Evolutionary conservation across 106 monocot genomes (phyloP), one percentile per base, ranked within the genome.

Genomic region (Dactylorhiza incarnata): DNA sequence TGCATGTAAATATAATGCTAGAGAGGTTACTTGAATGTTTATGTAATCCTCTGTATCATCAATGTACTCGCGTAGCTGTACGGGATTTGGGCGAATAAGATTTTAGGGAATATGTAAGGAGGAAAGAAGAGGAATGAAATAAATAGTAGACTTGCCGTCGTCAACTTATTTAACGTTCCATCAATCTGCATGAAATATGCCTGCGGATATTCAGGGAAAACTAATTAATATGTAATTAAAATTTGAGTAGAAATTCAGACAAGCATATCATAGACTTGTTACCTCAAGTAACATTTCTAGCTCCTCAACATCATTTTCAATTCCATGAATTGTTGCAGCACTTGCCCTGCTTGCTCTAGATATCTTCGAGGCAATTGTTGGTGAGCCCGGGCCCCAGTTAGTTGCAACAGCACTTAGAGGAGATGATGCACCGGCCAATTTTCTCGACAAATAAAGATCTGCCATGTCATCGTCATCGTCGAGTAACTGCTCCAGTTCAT

Each of bases 11-110:
- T 46, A 66, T 23, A 74, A 17, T 58, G 20, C 52, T 62, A 19
- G 43, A 29, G n/a, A 17, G 70, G 0, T 14, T 89, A 91, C 97
- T 89, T 99, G 94, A 80, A 99, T 91, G 73, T 99, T 99, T 61
- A 94, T 94, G 75, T 99, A 99, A 67, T 99, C 91, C 86, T 99
- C 97, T 23, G 97, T 94, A 67, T 99, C 94, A 81, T 99, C 97
- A 63, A 94, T 94, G 55, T 99, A 94, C 76, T 99, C 97, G 67
- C 97, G 85, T 15, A 94, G 79, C 94, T 99, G 86, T 37, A 85
- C 11, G 49, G 9, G 22, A 9, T 71, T 71, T 49, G n/a, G 9
- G 45, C 44, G 45, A 45, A 69, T 46, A 66, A 43, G 24, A 37
- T 37, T 43, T 52, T 52, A 11, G 53, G 12, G 19, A 17, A 6